Evolutionary conservation across 2,329 filamentous ascomycete species (phyloP).

Genomic region (Purpureocillium lavendulum): DNA sequence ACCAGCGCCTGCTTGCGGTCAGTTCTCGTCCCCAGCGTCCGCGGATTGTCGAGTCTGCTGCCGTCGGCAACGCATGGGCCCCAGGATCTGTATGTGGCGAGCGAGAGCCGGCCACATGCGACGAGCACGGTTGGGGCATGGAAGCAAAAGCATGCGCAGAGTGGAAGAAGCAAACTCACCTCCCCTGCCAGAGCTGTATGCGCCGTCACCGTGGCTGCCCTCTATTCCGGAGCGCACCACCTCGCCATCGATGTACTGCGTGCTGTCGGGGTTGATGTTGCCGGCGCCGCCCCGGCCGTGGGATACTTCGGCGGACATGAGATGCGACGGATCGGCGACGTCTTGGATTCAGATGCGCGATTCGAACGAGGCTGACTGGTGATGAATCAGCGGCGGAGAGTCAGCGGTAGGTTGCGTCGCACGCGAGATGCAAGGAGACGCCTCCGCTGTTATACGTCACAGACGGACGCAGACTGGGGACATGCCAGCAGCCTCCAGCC

Average conservation of each 20-base stretch:
- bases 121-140: too few relatives aligned
- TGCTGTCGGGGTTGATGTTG: slow-evolving; percentile 51
- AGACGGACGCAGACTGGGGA: too few relatives aligned
- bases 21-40: too few relatives aligned
- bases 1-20: slow-evolving; percentile 36
- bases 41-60: too few relatives aligned
- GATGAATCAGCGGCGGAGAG: too few relatives aligned
- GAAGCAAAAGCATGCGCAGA: not conserved
- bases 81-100: too few relatives aligned
- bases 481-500: too few relatives aligned
- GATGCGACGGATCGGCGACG: slow-evolving; percentile 5
- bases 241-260: slow-evolving; percentile 53
- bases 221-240: slow-evolving; percentile 46
- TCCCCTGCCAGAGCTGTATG: slow-evolving; percentile 51
- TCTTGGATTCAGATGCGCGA: slow-evolving; percentile 13
- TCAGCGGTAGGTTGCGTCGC: too few relatives aligned
- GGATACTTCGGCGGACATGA: slow-evolving; percentile 40
- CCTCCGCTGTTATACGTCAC: too few relatives aligned
- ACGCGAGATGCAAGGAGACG: too few relatives aligned
- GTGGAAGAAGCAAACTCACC: slow-evolving; percentile 24
- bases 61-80: too few relatives aligned
- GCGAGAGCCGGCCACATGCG: too few relatives aligned
- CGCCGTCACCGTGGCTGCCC: slow-evolving; percentile 49
- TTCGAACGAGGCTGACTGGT: slow-evolving; percentile 20
- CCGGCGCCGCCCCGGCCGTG: slow-evolving; percentile 55